A percentile compares a stretch with the other conserved stretches of the same genome.
Conservation (phyloP, 805 yeast genomes). For the Ogataea pignaliae region DNA sequence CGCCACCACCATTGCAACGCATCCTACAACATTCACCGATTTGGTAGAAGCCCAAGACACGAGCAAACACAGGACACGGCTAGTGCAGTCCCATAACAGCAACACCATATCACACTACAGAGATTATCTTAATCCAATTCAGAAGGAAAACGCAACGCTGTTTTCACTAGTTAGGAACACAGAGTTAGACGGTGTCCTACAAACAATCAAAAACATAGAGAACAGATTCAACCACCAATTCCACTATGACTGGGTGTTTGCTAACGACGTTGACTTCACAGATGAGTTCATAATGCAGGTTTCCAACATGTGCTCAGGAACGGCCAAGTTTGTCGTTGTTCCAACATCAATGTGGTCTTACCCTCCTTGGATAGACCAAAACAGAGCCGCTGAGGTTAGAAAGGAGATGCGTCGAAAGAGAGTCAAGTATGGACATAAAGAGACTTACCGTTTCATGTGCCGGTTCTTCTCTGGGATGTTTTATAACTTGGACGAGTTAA, state of each 20-base stretch:
- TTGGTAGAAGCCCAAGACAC: too few species aligned
- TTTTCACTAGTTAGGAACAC: constrained; percentile 63
- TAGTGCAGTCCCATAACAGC: not conserved
- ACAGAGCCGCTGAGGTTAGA: constrained; percentile 42
- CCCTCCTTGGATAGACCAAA: constrained; percentile 60
- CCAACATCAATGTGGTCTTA: constrained; percentile 61
- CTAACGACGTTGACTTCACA: constrained; percentile 61
- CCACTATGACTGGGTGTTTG: constrained; percentile 69
- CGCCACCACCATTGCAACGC: too few species aligned
- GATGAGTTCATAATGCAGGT: constrained; percentile 49
- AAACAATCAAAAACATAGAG: constrained; percentile 55
- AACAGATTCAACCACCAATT: constrained; percentile 55
- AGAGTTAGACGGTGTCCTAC: constrained; percentile 51
- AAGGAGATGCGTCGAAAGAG: constrained; percentile 38
- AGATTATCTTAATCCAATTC: not conserved
- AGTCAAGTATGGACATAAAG: constrained; percentile 44
- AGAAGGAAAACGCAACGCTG: constrained; percentile 54
- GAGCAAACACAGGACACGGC: too few species aligned
- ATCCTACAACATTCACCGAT: too few species aligned
- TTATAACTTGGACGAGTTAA: constrained; percentile 41
- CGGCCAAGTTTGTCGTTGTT: constrained; percentile 52
- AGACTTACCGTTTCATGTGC: constrained; percentile 61
- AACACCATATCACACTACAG: not conserved
- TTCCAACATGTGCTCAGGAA: constrained; percentile 48
- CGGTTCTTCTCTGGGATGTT: constrained; percentile 68